Evolutionary conservation across 495 filamentous ascomycete genomes (phyloP).

Genomic region (Mycothermus thermophilus): DNA sequence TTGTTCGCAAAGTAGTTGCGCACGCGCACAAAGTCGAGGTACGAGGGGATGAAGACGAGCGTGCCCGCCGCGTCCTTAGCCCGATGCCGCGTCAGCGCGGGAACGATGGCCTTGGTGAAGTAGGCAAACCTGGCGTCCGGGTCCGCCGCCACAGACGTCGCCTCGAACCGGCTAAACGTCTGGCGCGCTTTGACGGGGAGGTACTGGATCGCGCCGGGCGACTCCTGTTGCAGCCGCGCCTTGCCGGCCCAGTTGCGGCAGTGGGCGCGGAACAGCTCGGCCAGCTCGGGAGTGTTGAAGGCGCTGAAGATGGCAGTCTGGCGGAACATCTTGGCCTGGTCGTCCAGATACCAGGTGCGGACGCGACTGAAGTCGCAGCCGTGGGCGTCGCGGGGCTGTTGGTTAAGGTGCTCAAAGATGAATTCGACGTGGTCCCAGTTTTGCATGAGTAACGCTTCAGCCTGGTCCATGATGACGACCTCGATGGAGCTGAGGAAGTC

Average conservation of each 20-base stretch:
- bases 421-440: conserved; percentile 94
- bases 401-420: conserved; percentile 83
- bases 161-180: conserved; percentile 82
- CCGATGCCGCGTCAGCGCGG: conserved; percentile 46
- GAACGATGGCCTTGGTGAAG: conserved; percentile 69
- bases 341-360: conserved; percentile 81
- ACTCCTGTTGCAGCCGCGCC: conserved; percentile 50
- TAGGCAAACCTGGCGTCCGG: conserved; percentile 86
- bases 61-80: conserved; percentile 43
- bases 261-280: conserved; percentile 57
- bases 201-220: conserved; percentile 52
- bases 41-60: conserved; percentile 78
- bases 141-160: conserved; percentile 49
- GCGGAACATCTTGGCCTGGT: conserved; percentile 61
- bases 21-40: conserved; percentile 85
- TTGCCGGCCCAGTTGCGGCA: conserved; percentile 73
- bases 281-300: conserved; percentile 81
- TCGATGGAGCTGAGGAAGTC: conserved; percentile 93
- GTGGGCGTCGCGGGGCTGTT: conserved; percentile 78
- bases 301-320: conserved; percentile 70
- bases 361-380: conserved; percentile 91
- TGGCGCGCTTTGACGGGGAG: conserved; percentile 59
- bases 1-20: conserved; percentile 82
- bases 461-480: conserved; percentile 77
- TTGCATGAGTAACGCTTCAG: conserved; percentile 90